Evolutionary conservation across 176 grass and related monocot species (phyloP).

Genomic region (Triticum monococcum): DNA sequence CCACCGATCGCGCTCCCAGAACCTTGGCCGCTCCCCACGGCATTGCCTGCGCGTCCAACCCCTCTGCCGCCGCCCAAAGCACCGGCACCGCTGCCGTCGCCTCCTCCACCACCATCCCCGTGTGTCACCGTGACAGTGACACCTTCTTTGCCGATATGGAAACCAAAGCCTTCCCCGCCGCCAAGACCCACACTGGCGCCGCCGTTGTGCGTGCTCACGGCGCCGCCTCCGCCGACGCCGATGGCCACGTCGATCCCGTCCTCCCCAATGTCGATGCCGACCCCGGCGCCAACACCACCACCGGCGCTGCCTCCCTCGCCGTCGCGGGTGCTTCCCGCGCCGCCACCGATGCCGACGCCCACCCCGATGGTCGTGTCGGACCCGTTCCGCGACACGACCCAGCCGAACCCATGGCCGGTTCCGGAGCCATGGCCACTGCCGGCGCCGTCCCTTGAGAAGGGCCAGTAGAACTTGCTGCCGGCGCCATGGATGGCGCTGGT

Average conservation of each 20-base stretch:
- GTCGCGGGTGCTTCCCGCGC: constrained; percentile 18
- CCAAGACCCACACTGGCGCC: constrained; percentile 29
- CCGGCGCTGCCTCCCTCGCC: constrained; percentile 39
- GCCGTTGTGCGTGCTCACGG: constrained; percentile 31
- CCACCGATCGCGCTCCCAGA: constrained; percentile 43
- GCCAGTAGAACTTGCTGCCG: constrained; percentile 24
- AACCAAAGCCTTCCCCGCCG: constrained; percentile 45
- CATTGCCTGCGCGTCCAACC: constrained; percentile 46
- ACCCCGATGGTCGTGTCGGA: constrained; percentile 35
- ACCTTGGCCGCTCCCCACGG: constrained; percentile 41
- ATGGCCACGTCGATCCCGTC: constrained; percentile 46
- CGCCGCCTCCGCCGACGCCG: constrained; percentile 47
- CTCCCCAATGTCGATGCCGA: constrained; percentile 41
- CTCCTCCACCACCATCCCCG: constrained; percentile 6
- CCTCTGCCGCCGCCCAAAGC: constrained; percentile 43
- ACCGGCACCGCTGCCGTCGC: background rate
- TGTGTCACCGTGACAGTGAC: constrained; percentile 46
- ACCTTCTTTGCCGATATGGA: constrained; percentile 50
- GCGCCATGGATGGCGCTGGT: background rate
- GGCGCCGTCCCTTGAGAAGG: background rate
- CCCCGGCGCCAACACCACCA: constrained; percentile 47
- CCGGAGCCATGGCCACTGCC: constrained; percentile 31
- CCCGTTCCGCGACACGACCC: constrained; percentile 33
- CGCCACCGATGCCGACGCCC: constrained; percentile 46
- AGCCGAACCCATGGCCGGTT: constrained; percentile 39